These are phyloP conservation scores for Collybiopsis luxurians DNA, from an alignment of 768 basidiomycete species.

Conservation along the genomic window DNA sequence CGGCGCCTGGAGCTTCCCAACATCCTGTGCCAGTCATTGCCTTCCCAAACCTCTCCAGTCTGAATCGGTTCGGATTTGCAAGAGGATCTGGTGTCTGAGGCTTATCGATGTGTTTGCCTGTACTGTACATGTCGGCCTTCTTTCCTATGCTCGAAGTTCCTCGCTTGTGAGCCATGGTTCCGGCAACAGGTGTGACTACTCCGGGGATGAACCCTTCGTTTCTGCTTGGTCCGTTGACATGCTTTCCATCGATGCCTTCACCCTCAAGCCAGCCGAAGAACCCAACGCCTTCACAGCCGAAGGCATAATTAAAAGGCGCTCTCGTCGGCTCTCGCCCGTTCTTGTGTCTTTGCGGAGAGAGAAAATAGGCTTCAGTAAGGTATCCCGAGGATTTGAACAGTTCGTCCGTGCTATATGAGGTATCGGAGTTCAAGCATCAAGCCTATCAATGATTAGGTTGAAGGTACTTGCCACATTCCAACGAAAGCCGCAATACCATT, in stretches of 20 bases:
- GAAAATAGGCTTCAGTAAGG: slow-evolving; percentile 64
- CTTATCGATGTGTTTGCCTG: neutral
- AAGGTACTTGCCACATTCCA: slow-evolving; percentile 54
- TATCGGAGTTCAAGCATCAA: neutral
- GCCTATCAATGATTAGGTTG: neutral
- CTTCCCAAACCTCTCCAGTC: slow-evolving; percentile 68
- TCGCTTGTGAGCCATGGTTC: neutral
- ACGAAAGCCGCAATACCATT: slow-evolving; percentile 71
- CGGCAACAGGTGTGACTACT: neutral
- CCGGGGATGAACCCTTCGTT: slow-evolving; percentile 18
- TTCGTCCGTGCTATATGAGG: slow-evolving; percentile 59
- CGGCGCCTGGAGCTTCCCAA: slow-evolving; percentile 67
- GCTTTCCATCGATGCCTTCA: slow-evolving; percentile 25
- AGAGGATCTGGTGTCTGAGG: neutral
- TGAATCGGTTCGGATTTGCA: slow-evolving; percentile 37
- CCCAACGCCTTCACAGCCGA: slow-evolving; percentile 41
- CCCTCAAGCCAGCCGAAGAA: slow-evolving; percentile 80
- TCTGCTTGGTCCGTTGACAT: slow-evolving; percentile 16
- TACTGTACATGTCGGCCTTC: slow-evolving; percentile 1
- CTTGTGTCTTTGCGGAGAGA: slow-evolving; percentile 27
- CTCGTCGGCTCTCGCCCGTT: slow-evolving; percentile 44
- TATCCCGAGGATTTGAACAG: slow-evolving; percentile 75
- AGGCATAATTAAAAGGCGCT: slow-evolving; percentile 74
- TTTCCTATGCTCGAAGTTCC: slow-evolving; percentile 7
- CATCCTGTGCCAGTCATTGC: slow-evolving; percentile 73